Evolutionary conservation across 1,284 basidiomycete species (phyloP).

Genomic region (Ustilago curta): DNA sequence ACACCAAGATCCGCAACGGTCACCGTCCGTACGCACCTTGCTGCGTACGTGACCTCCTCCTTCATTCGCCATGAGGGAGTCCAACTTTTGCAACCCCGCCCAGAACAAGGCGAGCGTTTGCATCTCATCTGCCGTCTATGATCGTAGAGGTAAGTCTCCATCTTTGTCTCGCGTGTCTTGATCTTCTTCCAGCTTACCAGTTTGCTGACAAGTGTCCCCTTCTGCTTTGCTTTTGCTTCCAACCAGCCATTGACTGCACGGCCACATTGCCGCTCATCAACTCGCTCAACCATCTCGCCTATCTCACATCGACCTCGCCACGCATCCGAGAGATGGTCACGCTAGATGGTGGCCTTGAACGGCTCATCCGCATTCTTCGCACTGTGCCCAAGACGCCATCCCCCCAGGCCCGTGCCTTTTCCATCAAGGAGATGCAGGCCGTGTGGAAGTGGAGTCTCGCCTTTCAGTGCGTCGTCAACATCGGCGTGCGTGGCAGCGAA

Average conservation of each 20-base stretch:
- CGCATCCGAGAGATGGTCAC: slow-evolving; percentile 98
- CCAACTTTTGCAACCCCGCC: slow-evolving; percentile 93
- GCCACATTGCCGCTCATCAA: slow-evolving; percentile 92
- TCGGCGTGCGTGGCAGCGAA: slow-evolving; percentile 96
- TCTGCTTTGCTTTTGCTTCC: not conserved
- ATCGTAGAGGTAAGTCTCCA: slow-evolving; percentile 75
- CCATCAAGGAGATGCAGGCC: slow-evolving; percentile 65
- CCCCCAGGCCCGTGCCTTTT: slow-evolving; percentile 31
- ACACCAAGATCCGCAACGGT: not conserved
- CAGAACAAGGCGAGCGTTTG: slow-evolving; percentile 96
- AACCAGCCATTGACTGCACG: slow-evolving; percentile 85
- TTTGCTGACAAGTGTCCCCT: slow-evolving; percentile 13
- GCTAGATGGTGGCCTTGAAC: slow-evolving; percentile 94
- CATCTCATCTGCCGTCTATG: slow-evolving; percentile 93
- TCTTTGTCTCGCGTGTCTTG: not conserved
- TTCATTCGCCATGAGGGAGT: slow-evolving; percentile 83
- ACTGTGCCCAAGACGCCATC: slow-evolving; percentile 47
- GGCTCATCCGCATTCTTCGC: slow-evolving; percentile 83
- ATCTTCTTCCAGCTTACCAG: slow-evolving; percentile 14
- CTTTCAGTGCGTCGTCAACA: slow-evolving; percentile 97
- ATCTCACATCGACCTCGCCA: slow-evolving; percentile 96
- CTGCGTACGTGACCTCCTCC: slow-evolving; percentile 33
- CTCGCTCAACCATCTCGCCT: slow-evolving; percentile 94
- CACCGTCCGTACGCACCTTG: slow-evolving; percentile 17
- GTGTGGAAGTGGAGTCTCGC: slow-evolving; percentile 73